These are phyloP conservation scores for Lentinula raphanica DNA, from an alignment of 768 basidiomycete species.

Conservation along the genomic window DNA sequence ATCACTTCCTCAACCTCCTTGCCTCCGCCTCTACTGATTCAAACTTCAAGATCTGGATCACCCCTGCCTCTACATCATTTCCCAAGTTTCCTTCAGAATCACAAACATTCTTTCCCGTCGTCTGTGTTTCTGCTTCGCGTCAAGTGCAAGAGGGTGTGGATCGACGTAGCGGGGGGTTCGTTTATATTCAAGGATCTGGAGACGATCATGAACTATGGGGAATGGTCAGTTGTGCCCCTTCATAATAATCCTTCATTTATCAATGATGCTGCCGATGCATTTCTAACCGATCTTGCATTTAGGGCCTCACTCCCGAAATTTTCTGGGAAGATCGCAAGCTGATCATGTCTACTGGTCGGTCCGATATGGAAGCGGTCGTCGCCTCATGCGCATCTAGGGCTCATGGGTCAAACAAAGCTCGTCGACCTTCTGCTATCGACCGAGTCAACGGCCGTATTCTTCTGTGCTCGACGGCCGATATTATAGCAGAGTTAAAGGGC, in stretches of 20 bases:
- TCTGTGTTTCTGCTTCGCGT: constrained; percentile 85
- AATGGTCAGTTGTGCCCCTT: constrained; percentile 38
- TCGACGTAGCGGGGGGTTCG: constrained; percentile 61
- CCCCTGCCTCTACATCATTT: constrained; percentile 57
- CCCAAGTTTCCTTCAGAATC: constrained; percentile 27
- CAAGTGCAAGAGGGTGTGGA: constrained; percentile 57
- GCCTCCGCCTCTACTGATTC: background rate
- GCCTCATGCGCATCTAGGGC: background rate
- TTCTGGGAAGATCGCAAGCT: constrained; percentile 60
- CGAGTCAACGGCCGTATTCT: constrained; percentile 37
- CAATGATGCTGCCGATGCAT: background rate
- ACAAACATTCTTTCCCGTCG: constrained; percentile 54
- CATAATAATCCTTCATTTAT: background rate
- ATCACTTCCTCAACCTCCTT: background rate
- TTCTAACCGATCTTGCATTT: background rate
- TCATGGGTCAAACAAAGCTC: background rate
- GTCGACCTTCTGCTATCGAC: constrained; percentile 21
- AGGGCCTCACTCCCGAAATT: constrained; percentile 71
- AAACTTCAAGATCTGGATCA: constrained; percentile 60
- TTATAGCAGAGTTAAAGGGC: constrained; percentile 7
- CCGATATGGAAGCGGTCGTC: constrained; percentile 46
- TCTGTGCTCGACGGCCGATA: constrained; percentile 30
- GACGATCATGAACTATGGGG: constrained; percentile 94
- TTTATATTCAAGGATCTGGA: constrained; percentile 90
- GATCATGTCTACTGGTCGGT: constrained; percentile 44